phyloP scores from a whole-genome alignment of 2,329 filamentous ascomycete genomes.

The Passalora sequoiae region DNA sequence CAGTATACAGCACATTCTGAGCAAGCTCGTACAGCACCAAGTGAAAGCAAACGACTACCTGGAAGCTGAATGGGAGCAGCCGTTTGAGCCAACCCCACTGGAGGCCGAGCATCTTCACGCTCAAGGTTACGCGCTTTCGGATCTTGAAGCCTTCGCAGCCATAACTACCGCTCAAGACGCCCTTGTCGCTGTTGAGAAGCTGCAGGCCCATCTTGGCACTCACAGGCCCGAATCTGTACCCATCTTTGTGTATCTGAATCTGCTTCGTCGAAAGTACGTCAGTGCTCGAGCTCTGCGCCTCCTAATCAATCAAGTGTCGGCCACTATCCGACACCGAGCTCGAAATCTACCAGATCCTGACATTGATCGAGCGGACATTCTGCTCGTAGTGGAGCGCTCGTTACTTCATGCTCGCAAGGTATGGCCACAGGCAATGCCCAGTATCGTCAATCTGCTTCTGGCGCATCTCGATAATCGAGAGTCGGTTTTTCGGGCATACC shows the following conservation, averaged over 20 bases:
- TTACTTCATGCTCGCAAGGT: conserved; percentile 48
- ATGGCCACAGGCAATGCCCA: conserved; percentile 43
- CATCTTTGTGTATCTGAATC: conserved; percentile 44
- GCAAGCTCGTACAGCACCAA: conserved; percentile 16
- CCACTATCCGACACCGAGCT: conserved; percentile 6
- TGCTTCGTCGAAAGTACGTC: conserved; percentile 43
- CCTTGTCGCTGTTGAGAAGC: conserved; percentile 17
- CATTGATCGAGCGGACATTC: conserved; percentile 19
- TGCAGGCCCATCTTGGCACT: conserved; percentile 10
- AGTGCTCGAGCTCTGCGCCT: conserved; percentile 40
- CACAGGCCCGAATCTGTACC: conserved; percentile 31
- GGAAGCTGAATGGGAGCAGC: conserved; percentile 14
- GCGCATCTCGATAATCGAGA: conserved; percentile 9
- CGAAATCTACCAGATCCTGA: conserved; percentile 5
- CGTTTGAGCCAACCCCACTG: conserved; percentile 7
- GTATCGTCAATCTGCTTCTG: conserved; percentile 21
- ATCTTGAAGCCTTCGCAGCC: conserved; percentile 26
- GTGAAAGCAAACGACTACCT: conserved; percentile 3
- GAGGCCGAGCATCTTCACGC: conserved; percentile 15
- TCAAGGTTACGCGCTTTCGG: conserved; percentile 17
- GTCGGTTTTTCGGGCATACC: neutral
- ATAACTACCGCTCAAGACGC: conserved; percentile 22
- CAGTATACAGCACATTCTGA: conserved; percentile 17
- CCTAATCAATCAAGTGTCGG: conserved; percentile 30
- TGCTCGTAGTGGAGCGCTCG: conserved; percentile 44